Percentiles rank a stretch among this genome's conserved stretches.
phyloP scores from a whole-genome alignment of 768 basidiomycete species.

The Cyathus striatus region DNA sequence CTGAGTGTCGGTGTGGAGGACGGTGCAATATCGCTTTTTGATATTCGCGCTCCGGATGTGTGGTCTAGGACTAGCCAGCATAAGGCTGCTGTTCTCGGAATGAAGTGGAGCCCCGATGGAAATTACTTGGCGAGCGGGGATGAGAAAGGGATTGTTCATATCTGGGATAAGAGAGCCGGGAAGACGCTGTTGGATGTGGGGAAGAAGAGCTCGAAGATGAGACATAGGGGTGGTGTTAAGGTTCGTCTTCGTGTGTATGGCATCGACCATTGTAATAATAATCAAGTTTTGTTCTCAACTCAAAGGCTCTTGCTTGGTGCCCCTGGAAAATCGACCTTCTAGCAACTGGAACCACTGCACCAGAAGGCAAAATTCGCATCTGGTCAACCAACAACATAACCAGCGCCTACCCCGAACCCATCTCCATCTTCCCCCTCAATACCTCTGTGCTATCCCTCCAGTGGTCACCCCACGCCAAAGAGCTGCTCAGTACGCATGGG shows the following conservation, averaged over 20 bases:
- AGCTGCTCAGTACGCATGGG: conserved; percentile 87
- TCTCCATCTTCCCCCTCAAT: conserved; percentile 72
- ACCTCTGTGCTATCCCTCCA: conserved; percentile 64
- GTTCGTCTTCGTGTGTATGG: conserved; percentile 12
- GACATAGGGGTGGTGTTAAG: conserved; percentile 65
- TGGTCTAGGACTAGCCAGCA: conserved; percentile 47
- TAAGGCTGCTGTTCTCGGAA: conserved; percentile 47
- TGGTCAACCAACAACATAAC: conserved; percentile 47
- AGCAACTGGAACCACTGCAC: conserved; percentile 73
- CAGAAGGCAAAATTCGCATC: conserved; percentile 66
- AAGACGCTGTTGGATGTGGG: conserved; percentile 20
- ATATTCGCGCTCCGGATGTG: conserved; percentile 40
- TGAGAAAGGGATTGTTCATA: conserved; percentile 79
- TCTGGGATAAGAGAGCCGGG: conserved; percentile 65
- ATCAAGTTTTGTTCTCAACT: conserved; percentile 1
- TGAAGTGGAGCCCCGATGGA: conserved; percentile 74
- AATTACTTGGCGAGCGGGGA: conserved; percentile 81
- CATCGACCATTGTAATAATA: conserved; percentile 1
- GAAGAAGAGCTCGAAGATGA: conserved; percentile 61
- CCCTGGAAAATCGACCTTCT: conserved; percentile 77
- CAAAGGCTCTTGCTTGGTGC: conserved; percentile 78
- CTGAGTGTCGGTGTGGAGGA: conserved; percentile 60
- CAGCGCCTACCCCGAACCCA: conserved; percentile 19
- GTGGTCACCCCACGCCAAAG: conserved; percentile 84
- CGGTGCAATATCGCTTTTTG: conserved; percentile 62